Evolutionary conservation across 116 monocot species (phyloP).

Genomic region (Iris pallida): DNA sequence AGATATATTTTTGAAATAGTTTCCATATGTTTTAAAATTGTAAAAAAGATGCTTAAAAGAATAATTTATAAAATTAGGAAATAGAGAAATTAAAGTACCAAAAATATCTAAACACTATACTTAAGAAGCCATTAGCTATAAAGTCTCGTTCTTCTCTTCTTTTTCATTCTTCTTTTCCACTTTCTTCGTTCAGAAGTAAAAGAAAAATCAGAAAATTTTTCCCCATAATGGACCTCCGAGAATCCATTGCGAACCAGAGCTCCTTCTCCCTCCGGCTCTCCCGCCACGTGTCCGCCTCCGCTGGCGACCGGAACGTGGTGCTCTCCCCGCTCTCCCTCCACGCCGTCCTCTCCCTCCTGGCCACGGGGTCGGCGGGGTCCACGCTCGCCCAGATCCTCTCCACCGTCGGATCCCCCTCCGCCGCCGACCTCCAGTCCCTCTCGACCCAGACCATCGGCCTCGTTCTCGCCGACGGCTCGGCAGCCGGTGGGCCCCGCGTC

Average conservation of each 20-base stretch:
- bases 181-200: no score
- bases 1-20: no score
- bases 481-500: slow-evolving; percentile 42
- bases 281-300: slow-evolving; percentile 8
- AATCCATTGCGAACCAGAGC: slow-evolving; percentile 50
- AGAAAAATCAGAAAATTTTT: no score
- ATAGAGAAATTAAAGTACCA: no score
- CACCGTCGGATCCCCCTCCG: slow-evolving; percentile 16
- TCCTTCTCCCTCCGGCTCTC: slow-evolving; percentile 48
- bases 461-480: slow-evolving; percentile 53
- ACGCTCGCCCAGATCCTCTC: slow-evolving; percentile 28
- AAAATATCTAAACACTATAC: no score
- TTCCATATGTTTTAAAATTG: no score
- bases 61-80: no score
- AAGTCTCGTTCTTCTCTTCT: no score
- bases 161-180: no score
- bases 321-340: slow-evolving; percentile 70
- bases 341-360: slow-evolving; percentile 43
- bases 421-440: slow-evolving; percentile 29
- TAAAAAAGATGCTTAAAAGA: no score
- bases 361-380: slow-evolving; percentile 37
- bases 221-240: not conserved
- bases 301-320: slow-evolving; percentile 34
- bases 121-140: no score
- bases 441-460: slow-evolving; percentile 33